Base-by-base conservation (phyloP, 2,329 filamentous ascomycete genomes). In the Colletotrichum sp. region DNA sequence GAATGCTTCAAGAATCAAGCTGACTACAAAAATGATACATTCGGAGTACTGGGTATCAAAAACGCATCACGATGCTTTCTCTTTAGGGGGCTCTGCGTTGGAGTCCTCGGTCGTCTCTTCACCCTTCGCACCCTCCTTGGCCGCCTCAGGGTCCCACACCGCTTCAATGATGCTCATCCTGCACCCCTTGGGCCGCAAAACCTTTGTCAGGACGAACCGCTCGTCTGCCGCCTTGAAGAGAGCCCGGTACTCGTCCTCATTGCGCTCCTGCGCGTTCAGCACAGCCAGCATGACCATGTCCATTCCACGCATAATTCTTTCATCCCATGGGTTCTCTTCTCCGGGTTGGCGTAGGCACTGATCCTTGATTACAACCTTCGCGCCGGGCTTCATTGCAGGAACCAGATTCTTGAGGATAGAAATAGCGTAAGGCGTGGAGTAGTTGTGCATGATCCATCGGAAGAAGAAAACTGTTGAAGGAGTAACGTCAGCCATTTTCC, bases 201-300 rank as follows among this genome's bases (percentile, higher is more conserved):
- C 85, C 2, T 87, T 87, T 80, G 84, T 83, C 71, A 89, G 88
- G 2, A 82, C 79, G 74, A 89, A 89, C 1, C 87, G 80, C 25
- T 82, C 77, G 71, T 87, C 85, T 2, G 85, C 87, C 39, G 81
- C 79, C 67, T 78, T 79, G 77, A 91, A 90, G 12, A 91, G 77
- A 13, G 82, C 81, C 36, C 80, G 78, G 73, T 90, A 91, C 76
- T 89, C 88, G 8, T 81, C 79, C 75, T 88, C 86, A 5, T 83
- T 83, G 11, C 89, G 84, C 81, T 91, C 90, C 78, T 89, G 86
- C 4, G 88, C 85, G 77, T 91, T 91, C 48, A 90, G 82, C 39
- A 90, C 75, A 12, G 85, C 85, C 79, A 90, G 79, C 89, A 91
- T 90, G 4, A 89, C 82, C 77, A 90, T 79, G 77, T 90, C 89